Evolutionary conservation across 495 filamentous ascomycete genomes (phyloP), one percentile per base, ranked within the genome.

Genomic region (Clavariopsis aquatica): DNA sequence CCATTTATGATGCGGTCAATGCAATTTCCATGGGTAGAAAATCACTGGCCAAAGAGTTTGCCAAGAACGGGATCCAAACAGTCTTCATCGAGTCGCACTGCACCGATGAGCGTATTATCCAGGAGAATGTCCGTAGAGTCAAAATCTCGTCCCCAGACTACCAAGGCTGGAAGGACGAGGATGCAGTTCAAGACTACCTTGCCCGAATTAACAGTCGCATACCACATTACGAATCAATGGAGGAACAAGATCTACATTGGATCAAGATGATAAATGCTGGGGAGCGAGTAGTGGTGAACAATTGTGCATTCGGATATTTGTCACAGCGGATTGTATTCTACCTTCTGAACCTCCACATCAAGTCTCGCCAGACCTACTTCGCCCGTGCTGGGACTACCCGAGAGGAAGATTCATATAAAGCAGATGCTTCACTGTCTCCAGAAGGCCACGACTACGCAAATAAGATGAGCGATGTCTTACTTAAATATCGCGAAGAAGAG

Each of bases 211-310:
- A 89, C 56, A 87, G 88, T 49, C 91, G 94, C 61, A 98, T 98
- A 55, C 95, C 95, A 22, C 86, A 92, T 60, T 98, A 96, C 69
- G 93, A 98, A 77, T 96, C 91, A 0, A 98, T 99, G 92, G 83
- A 93, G 68, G 94, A 98, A 71, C 80, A 83, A 28, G 92, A 96
- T 62, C 80, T 98, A 59, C 96, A 97, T 71, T 99, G 92, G 73
- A 91, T 98, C 81, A 98, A 97, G 84, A 96, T 99, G 92, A 95
- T 96, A 68, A 98, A 99, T 71, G 95, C 95, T 8, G 95, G 95
- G n/a, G 87, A 95, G 74, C 80, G 87, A 49, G 84, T 98, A 59
- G 87, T 90, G 60, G 90, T 96, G 69, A 99, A 98, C 79, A 96
- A 97, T 67, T 89, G 92, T 72, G 89, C 86, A 70, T 98, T 98